Percentiles rank a stretch among this genome's conserved stretches.
phyloP scores from a whole-genome alignment of 176 grass and related monocot species.

The Dendrocalamus sinicus region DNA sequence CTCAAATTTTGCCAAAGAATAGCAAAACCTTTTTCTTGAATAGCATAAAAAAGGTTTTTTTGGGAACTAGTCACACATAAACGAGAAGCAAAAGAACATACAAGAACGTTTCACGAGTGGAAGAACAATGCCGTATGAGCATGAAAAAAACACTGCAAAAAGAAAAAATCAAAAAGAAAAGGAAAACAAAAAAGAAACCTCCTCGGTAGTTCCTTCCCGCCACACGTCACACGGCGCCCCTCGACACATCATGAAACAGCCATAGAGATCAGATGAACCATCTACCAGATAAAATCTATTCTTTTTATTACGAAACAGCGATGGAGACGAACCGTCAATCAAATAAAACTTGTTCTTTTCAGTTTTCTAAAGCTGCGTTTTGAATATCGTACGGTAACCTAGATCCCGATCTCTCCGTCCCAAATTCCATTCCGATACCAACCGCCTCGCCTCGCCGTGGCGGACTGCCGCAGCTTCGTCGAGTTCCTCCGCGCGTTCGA shows the following conservation, averaged over 20 bases:
- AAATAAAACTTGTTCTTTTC: no score
- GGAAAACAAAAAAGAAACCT: not conserved
- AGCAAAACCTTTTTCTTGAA: no score
- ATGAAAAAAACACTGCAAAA: not conserved
- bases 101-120: no score
- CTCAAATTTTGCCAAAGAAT: no score
- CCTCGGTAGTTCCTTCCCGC: not conserved
- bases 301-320: no score
- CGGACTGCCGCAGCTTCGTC: slow-evolving; percentile 88
- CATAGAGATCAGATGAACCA: not conserved
- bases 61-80: no score
- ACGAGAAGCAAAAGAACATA: no score
- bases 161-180: not conserved
- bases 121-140: slow-evolving; percentile 14
- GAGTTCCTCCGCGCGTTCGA: slow-evolving; percentile 65
- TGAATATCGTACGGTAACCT: not conserved
- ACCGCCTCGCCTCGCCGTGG: slow-evolving; percentile 44
- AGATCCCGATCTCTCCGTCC: slow-evolving; percentile 35
- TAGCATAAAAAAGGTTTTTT: no score
- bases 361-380: no score
- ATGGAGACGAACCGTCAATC: no score
- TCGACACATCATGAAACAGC: not conserved
- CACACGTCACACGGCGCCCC: slow-evolving; percentile 11
- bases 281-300: not conserved
- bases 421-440: not conserved